Base-by-base conservation (phyloP, 257 asterid species). In the Solanum piurae region DNA sequence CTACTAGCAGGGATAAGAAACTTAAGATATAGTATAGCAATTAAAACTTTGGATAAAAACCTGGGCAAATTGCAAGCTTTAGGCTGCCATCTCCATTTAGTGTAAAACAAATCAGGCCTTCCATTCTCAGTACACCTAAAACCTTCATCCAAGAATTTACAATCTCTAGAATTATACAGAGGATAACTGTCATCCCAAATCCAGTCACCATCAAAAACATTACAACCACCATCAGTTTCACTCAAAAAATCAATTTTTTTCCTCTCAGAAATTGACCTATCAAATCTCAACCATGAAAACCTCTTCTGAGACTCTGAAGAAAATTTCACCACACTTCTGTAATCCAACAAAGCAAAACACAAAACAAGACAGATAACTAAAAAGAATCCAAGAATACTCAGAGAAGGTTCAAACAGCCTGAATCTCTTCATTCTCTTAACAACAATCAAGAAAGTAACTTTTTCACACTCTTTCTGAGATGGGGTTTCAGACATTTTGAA, bases 61-160 rank as follows among this genome's bases (percentile, higher is more conserved):
- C 98, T 96, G 91, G 99, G 97, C 94, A 97, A 91, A 90, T 95
- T 92, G 93, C 99, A 97, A 73, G 90, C 87, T 87, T 90, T 95
- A 62, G 99, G 99, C 90, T 95, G 98, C 99, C 99, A 95, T 87
- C 98, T 93, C 99, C 99, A 97, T 86, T 97, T 95, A 9, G 98
- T 95, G 84, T 95, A 97, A 92, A 95, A 95, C 79, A 87, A 86
- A 95, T 97, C 99, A 37, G 98, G 99, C 94, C 98, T 85, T 3
- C 99, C 98, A 94, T 96, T 95, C 68, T 96, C 99, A 20, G 93
- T 87, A 40, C 99, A 96, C 89, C 98, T 94, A 86, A 95, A 96
- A 5, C 98, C 99, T 69, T 91, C 94, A 89, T 97, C 99, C 92
- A 97, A 89, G 73, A 95, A 93, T 87, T 92, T 92, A 91, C 99